Evolutionary conservation across 2,329 filamentous ascomycete species (phyloP).

Genomic region (Trichoderma aggressivum): DNA sequence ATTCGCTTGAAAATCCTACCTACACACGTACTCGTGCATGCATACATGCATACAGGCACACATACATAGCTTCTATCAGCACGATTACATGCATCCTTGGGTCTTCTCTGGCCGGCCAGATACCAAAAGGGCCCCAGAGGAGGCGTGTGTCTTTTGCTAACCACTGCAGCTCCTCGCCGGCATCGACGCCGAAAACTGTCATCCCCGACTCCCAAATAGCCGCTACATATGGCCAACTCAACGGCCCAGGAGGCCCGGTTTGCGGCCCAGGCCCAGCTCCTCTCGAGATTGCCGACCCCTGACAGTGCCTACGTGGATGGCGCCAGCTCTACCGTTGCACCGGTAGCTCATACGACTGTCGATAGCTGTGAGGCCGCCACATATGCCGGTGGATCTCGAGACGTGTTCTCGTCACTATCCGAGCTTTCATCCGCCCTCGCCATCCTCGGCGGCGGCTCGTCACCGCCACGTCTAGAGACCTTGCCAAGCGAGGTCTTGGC

Average conservation of each 20-base stretch:
- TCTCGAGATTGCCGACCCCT: conserved; percentile 25
- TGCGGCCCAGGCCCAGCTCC: conserved; percentile 34
- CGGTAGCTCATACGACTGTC: conserved; percentile 10
- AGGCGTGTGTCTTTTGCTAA: neutral
- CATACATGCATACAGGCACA: neutral
- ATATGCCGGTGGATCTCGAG: neutral
- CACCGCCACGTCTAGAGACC: conserved; percentile 33
- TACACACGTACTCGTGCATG: neutral
- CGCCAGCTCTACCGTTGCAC: conserved; percentile 20
- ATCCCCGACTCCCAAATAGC: neutral
- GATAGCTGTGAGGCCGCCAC: conserved; percentile 23
- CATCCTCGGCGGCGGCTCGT: neutral
- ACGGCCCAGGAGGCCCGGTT: conserved; percentile 28
- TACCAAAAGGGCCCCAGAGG: neutral
- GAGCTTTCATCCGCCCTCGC: neutral
- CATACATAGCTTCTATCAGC: neutral
- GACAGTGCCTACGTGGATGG: conserved; percentile 16
- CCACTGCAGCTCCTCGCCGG: conserved; percentile 4
- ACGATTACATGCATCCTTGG: neutral
- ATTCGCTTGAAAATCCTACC: neutral
- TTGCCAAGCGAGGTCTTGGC: conserved; percentile 57
- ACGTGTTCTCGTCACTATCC: conserved; percentile 4
- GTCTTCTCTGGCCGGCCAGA: neutral
- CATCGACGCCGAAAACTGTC: neutral
- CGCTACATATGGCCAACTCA: conserved; percentile 26